A percentile compares a stretch with the other conserved stretches of the same genome.
Evolutionary conservation across 108 stramenopile genomes (phyloP).

Genomic region (Stephanodiscus minutulus): DNA sequence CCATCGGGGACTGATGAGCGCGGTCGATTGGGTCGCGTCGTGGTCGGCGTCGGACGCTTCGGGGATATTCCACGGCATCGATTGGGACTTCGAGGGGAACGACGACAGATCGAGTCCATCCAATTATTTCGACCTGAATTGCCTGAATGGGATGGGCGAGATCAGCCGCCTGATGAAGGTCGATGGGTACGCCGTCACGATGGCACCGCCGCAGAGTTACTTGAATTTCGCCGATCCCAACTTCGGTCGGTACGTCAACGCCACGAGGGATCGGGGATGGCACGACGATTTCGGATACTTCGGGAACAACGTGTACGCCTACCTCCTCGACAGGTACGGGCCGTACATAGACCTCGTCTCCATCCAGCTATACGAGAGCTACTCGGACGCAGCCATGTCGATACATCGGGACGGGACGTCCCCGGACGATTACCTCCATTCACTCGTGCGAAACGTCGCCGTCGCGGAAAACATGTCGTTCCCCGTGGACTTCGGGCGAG

Average conservation of each 20-base stretch:
- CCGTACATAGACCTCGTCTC: constrained; percentile 61
- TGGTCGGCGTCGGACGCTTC: background rate
- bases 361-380: constrained; percentile 78
- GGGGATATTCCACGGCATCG: constrained; percentile 60
- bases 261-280: constrained; percentile 50
- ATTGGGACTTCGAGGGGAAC: constrained; percentile 81
- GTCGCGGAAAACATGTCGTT: background rate
- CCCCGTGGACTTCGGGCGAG: constrained; percentile 38
- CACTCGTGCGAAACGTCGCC: constrained; percentile 28
- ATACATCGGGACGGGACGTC: constrained; percentile 14
- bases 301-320: constrained; percentile 68
- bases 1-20: background rate
- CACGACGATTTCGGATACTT: constrained; percentile 61
- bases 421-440: constrained; percentile 40
- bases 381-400: constrained; percentile 57
- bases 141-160: constrained; percentile 52
- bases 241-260: constrained; percentile 53
- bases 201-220: constrained; percentile 77
- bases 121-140: constrained; percentile 48
- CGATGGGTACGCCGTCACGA: constrained; percentile 60
- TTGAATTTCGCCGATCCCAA: constrained; percentile 45
- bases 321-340: constrained; percentile 53
- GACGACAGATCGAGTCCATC: constrained; percentile 45
- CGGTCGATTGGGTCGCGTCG: background rate
- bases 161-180: constrained; percentile 31